Percentiles rank a stretch among this genome's conserved stretches.
Conservation (phyloP, 805 yeast genomes). For the Ogataea minuta region DNA sequence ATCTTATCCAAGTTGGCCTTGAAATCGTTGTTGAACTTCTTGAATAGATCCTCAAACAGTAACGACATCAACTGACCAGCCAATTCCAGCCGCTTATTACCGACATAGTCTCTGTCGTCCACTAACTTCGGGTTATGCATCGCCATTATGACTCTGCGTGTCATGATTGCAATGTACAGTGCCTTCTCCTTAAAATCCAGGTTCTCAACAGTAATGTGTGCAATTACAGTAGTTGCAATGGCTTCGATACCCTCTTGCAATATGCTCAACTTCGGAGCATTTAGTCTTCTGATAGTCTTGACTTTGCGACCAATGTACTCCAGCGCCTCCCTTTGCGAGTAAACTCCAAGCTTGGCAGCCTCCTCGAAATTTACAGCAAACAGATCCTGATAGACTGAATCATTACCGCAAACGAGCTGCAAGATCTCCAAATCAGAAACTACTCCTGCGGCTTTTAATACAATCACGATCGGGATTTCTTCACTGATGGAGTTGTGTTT, state of each 20-base stretch:
- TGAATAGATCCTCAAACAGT: constrained; percentile 93
- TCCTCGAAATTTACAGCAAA: constrained; percentile 94
- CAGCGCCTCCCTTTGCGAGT: constrained; percentile 91
- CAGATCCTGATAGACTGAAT: constrained; percentile 84
- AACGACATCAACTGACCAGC: constrained; percentile 97
- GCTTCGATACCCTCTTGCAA: constrained; percentile 97
- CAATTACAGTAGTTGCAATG: constrained; percentile 91
- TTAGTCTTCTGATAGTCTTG: constrained; percentile 85
- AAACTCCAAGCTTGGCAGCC: constrained; percentile 78
- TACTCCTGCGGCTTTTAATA: constrained; percentile 91
- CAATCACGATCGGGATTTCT: constrained; percentile 91
- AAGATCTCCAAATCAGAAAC: constrained; percentile 89
- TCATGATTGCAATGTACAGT: constrained; percentile 91
- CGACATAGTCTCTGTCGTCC: constrained; percentile 98
- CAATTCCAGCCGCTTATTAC: constrained; percentile 93
- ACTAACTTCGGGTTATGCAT: constrained; percentile 92
- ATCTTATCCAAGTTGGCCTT: constrained; percentile 93
- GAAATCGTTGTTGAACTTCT: constrained; percentile 92
- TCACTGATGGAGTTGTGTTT: constrained; percentile 95
- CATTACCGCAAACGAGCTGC: constrained; percentile 91
- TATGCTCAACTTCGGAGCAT: constrained; percentile 73
- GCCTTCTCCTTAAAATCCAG: constrained; percentile 93
- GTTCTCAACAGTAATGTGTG: constrained; percentile 82
- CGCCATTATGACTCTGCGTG: constrained; percentile 93
- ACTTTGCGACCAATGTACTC: constrained; percentile 89